These are phyloP conservation scores for Xylaria venustula DNA, from an alignment of 495 filamentous ascomycete species.

Conservation along the genomic window DNA sequence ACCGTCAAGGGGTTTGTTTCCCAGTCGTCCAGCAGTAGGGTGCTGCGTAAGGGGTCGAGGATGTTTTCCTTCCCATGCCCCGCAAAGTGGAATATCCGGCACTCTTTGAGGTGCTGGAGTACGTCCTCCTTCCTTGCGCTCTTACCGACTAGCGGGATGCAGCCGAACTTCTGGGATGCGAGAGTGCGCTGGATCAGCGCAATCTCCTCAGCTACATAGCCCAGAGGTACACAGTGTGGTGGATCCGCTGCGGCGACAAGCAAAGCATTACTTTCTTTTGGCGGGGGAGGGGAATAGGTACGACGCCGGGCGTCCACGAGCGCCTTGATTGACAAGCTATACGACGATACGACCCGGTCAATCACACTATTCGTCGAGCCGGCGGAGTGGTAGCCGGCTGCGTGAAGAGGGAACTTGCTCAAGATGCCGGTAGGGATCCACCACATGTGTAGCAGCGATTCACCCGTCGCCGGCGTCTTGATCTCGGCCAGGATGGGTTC, in stretches of 20 bases:
- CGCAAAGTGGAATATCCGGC: constrained; percentile 29
- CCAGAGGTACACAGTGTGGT: too few relatives aligned
- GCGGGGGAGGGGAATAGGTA: background rate
- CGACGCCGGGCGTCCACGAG: background rate
- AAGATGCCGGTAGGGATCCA: background rate
- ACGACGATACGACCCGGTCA: background rate
- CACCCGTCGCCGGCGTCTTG: background rate
- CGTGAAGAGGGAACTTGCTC: background rate
- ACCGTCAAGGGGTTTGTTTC: constrained; percentile 23
- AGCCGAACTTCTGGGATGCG: too few relatives aligned
- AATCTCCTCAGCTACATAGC: too few relatives aligned
- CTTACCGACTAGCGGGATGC: too few relatives aligned
- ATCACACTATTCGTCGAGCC: background rate
- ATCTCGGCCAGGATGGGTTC: background rate
- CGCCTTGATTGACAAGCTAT: background rate
- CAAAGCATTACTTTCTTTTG: background rate
- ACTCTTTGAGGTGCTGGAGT: background rate
- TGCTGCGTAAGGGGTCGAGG: constrained; percentile 21
- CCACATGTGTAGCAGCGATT: background rate
- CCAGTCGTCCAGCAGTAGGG: constrained; percentile 12
- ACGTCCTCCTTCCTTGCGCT: background rate
- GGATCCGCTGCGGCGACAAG: too few relatives aligned
- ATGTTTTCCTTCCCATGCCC: constrained; percentile 14
- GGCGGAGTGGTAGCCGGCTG: background rate
- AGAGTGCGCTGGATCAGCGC: too few relatives aligned